Conservation (phyloP, 371 early-diverging fungal species). For the Funneliformis caledonium region DNA sequence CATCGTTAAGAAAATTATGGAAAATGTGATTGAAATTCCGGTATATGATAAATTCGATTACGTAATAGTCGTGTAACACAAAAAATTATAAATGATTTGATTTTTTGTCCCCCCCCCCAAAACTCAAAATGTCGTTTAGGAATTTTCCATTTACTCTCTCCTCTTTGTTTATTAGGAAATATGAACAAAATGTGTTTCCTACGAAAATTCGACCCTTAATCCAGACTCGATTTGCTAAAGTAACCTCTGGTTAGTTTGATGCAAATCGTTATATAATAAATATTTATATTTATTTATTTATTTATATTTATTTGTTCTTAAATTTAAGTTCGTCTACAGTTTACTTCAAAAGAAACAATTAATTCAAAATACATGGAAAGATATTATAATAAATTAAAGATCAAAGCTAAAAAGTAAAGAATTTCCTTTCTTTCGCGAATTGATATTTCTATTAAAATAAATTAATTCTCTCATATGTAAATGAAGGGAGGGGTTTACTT, state of each 20-base stretch:
- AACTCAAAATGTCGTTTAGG: neutral
- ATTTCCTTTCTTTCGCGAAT: neutral
- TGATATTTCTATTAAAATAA: neutral
- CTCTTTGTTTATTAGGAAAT: neutral
- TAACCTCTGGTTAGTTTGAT: neutral
- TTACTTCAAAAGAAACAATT: neutral
- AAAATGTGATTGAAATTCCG: too few species aligned
- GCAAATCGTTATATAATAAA: too few species aligned
- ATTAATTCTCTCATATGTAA: neutral
- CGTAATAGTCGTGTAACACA: too few species aligned
- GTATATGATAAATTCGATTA: too few species aligned
- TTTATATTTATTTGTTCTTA: neutral
- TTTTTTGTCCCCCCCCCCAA: too few species aligned
- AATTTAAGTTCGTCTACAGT: neutral
- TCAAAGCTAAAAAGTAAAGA: conserved; percentile 63
- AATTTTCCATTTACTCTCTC: neutral
- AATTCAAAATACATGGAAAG: conserved; percentile 55
- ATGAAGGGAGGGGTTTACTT: conserved; percentile 22
- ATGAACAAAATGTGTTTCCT: neutral
- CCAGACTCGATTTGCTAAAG: neutral
- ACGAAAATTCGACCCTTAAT: neutral
- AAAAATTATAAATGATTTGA: too few species aligned
- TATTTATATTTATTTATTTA: too few species aligned
- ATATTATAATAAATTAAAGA: conserved; percentile 72
- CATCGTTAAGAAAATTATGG: neutral